A percentile compares a stretch with the other conserved stretches of the same genome.
These are phyloP conservation scores for Tylopilus sp. DNA, from an alignment of 768 basidiomycete species.

Conservation along the genomic window DNA sequence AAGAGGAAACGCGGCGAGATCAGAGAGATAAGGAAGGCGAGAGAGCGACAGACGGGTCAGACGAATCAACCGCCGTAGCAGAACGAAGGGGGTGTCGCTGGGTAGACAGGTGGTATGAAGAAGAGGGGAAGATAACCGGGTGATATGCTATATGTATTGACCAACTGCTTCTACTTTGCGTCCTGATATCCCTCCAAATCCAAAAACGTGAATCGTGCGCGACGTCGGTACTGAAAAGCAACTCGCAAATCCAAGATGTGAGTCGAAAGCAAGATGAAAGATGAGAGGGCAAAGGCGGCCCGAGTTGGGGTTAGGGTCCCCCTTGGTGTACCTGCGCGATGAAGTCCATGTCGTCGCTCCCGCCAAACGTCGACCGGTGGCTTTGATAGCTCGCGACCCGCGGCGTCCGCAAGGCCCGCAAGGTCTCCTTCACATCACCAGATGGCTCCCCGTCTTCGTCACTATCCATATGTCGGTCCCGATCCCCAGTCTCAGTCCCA, in stretches of 20 bases:
- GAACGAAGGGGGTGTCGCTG: constrained; percentile 12
- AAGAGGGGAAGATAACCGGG: neutral
- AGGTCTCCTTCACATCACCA: constrained; percentile 14
- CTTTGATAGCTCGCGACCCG: constrained; percentile 11
- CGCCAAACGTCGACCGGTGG: constrained; percentile 26
- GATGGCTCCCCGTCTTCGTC: constrained; percentile 1
- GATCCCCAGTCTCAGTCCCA: neutral
- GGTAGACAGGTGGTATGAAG: neutral
- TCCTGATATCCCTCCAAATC: constrained; percentile 3
- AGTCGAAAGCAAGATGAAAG: neutral
- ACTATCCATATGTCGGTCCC: neutral
- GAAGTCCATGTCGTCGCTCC: constrained; percentile 22
- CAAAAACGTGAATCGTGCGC: constrained; percentile 1
- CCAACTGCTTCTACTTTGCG: constrained; percentile 3
- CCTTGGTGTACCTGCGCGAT: constrained; percentile 13
- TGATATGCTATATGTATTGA: constrained; percentile 18
- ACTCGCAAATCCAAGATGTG: constrained; percentile 8
- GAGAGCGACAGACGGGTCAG: neutral
- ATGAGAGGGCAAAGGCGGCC: neutral
- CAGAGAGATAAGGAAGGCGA: neutral
- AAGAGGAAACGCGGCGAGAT: neutral
- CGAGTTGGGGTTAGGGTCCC: constrained; percentile 7
- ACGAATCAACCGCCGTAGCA: neutral
- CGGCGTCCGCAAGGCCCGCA: constrained; percentile 10
- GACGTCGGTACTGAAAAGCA: constrained; percentile 7